Conservation (phyloP, 2,329 filamentous ascomycete species). For the Apiospora koreana region DNA sequence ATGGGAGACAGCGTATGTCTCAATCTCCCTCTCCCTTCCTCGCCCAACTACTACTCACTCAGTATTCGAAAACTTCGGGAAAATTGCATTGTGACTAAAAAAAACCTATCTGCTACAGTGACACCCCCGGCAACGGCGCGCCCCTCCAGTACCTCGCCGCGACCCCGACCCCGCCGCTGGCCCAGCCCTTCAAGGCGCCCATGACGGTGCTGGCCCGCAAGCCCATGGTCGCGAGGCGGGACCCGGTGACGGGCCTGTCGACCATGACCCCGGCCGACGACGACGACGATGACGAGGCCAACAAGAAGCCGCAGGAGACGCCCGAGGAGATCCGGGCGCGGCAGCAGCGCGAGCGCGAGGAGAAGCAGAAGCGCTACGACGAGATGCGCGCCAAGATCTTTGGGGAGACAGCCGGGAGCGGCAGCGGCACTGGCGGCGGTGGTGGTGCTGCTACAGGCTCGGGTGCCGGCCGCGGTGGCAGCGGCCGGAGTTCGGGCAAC, state of each 20-base stretch:
- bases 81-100: not conserved
- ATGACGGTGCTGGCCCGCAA: conserved; percentile 86
- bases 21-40: not conserved
- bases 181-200: conserved; percentile 74
- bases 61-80: not conserved
- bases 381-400: conserved; percentile 88
- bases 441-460: conserved; percentile 34
- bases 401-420: conserved; percentile 50
- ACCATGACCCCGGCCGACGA: conserved; percentile 51
- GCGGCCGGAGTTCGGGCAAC: conserved; percentile 45
- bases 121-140: conserved; percentile 60
- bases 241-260: conserved; percentile 51
- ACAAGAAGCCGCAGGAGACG: conserved; percentile 63
- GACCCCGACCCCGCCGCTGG: conserved; percentile 60
- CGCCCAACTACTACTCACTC: not conserved
- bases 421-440: conserved; percentile 23
- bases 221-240: conserved; percentile 63
- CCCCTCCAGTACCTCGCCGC: conserved; percentile 72
- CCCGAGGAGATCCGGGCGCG: conserved; percentile 77
- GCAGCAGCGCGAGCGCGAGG: conserved; percentile 78
- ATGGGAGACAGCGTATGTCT: conserved; percentile 82
- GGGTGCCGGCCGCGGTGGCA: conserved; percentile 22
- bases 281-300: conserved; percentile 65
- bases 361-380: conserved; percentile 88
- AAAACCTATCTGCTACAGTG: conserved; percentile 12